A percentile compares a stretch with the other conserved stretches of the same genome.
phyloP scores from a whole-genome alignment of 2,329 filamentous ascomycete genomes.

The Phyllosticta citrichinensis region DNA sequence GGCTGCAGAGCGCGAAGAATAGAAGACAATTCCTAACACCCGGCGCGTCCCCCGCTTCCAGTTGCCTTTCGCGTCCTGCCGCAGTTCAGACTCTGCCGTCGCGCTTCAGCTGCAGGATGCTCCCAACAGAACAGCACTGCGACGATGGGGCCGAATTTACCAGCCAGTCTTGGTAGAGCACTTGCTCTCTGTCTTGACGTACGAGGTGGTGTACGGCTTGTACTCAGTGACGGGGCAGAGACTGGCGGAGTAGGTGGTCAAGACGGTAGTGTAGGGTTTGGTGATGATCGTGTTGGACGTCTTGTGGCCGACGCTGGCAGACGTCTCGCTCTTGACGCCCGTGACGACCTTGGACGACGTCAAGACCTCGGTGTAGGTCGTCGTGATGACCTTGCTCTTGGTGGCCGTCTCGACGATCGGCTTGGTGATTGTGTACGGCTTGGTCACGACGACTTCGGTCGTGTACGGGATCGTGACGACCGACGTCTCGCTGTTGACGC shows the following conservation, averaged over 20 bases:
- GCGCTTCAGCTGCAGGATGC: not conserved
- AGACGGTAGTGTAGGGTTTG: constrained; percentile 12
- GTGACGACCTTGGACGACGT: constrained; percentile 13
- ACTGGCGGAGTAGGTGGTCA: constrained; percentile 10
- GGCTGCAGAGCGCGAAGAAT: not conserved
- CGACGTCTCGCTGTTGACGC: constrained; percentile 11
- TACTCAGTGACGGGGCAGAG: constrained; percentile 15
- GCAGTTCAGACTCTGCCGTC: not conserved
- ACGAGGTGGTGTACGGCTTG: constrained; percentile 14
- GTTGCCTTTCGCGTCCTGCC: not conserved
- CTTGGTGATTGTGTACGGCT: not conserved
- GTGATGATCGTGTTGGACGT: constrained; percentile 14
- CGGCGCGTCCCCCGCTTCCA: not conserved
- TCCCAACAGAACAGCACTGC: not conserved
- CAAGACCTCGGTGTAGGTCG: constrained; percentile 11
- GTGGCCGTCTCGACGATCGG: not conserved
- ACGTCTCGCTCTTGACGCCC: not conserved
- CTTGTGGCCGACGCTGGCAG: not conserved
- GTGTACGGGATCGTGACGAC: constrained; percentile 11
- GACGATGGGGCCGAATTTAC: not conserved
- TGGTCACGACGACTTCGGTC: not conserved
- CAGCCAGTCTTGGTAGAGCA: constrained; percentile 15
- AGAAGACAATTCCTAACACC: not conserved
- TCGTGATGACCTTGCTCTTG: not conserved
- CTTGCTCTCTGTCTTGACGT: constrained; percentile 15